phyloP scores from a whole-genome alignment of 371 early-diverging fungal species.

The Funneliformis caledonium region DNA sequence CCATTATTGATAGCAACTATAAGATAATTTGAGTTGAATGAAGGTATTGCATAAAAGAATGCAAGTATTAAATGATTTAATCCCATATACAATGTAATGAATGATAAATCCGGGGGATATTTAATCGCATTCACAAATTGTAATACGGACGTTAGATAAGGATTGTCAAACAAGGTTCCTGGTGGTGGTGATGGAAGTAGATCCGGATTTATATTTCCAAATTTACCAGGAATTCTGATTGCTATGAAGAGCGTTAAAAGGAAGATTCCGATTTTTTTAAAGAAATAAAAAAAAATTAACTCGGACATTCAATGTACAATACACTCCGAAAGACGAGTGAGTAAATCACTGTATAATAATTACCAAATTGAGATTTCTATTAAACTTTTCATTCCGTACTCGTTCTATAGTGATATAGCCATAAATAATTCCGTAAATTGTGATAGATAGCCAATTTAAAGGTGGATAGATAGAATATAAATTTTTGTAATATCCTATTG shows the following conservation, averaged over 20 bases:
- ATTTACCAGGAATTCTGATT: constrained; percentile 13
- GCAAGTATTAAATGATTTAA: background rate
- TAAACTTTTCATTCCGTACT: background rate
- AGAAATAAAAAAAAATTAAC: background rate
- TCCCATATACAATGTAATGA: background rate
- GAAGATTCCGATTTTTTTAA: background rate
- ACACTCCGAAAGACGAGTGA: too few relatives aligned
- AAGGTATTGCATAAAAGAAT: background rate
- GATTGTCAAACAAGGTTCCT: background rate
- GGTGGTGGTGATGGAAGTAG: constrained; percentile 12
- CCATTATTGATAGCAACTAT: background rate
- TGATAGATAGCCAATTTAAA: background rate
- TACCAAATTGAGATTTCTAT: constrained; percentile 5
- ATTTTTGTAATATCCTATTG: background rate
- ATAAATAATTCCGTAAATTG: background rate
- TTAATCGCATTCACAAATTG: background rate
- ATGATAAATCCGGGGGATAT: constrained; percentile 14
- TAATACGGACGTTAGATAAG: background rate
- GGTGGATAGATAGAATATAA: background rate
- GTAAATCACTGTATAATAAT: background rate
- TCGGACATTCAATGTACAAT: too few relatives aligned
- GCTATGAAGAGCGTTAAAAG: background rate
- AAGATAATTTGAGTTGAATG: background rate
- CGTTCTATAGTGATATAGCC: background rate
- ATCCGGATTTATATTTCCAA: constrained; percentile 11